These are phyloP conservation scores for Pestalotiopsis sp. DNA, from an alignment of 2,329 filamentous ascomycete genomes.

Conservation along the genomic window DNA sequence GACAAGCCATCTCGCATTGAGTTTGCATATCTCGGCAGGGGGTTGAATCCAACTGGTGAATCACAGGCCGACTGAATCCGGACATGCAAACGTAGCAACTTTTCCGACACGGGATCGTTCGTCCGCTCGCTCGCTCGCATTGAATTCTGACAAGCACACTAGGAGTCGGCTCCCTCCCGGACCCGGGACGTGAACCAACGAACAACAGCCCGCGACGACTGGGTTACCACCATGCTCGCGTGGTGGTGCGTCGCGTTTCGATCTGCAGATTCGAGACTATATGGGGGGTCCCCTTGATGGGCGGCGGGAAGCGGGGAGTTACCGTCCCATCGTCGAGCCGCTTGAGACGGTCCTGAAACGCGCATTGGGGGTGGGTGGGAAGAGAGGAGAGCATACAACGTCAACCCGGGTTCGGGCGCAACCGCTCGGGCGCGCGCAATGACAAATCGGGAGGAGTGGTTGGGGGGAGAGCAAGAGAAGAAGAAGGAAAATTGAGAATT, in stretches of 20 bases:
- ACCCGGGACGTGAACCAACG: background rate
- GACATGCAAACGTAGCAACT: background rate
- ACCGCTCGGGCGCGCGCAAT: background rate
- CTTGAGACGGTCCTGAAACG: constrained; percentile 13
- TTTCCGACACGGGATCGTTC: background rate
- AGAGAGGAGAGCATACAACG: background rate
- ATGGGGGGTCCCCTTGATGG: background rate
- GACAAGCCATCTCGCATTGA: background rate
- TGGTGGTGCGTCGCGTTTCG: background rate
- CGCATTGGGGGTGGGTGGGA: background rate
- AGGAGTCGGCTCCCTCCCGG: background rate
- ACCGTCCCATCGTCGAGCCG: background rate
- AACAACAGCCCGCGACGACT: background rate
- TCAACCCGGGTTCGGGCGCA: background rate
- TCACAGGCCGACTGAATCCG: background rate
- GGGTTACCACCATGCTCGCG: background rate
- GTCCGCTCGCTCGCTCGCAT: background rate
- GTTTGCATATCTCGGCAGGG: background rate
- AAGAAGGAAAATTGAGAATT: background rate
- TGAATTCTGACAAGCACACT: background rate
- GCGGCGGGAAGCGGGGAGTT: background rate
- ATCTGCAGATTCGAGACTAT: background rate
- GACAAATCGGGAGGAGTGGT: constrained; percentile 3
- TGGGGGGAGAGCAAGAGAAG: background rate
- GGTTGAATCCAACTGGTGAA: background rate